Base-by-base conservation (phyloP, 78 protist genomes). In the Chrysochromulina tobinii region DNA sequence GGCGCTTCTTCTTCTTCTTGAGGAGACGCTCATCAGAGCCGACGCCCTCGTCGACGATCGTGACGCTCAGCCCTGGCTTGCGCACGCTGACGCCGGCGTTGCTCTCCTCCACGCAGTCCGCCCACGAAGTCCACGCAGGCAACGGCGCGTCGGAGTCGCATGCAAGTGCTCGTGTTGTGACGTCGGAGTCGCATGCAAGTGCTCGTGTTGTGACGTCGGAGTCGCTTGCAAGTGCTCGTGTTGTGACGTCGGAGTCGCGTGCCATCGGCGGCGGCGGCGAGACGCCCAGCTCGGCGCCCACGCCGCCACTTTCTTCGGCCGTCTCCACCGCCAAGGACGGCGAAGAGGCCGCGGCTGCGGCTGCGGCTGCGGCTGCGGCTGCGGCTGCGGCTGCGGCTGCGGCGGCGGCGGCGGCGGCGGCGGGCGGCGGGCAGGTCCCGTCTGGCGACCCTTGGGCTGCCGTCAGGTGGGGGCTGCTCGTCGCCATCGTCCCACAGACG, bases 121-220 rank as follows among this genome's bases (percentile, higher is more conserved):
- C 27, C 83, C 83, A 75, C 83, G 83, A 6, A n/a, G 58, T 27
- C 83, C 83, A 75, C 83, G 83, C 17, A 4, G 83, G 83, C 27
- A 75, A 20, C 72, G 72, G 72, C 72, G 14, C 23, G 72, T 66
- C 17, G n/a, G 72, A 8, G 72, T 66, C 27, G 38, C 38, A 38
- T 38, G 38, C 38, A 38, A 38, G 38, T 38, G 38, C 38, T 38
- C 38, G 38, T 38, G 38, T 38, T 38, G 38, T 38, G 38, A 38
- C 38, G 38, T 38, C 38, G 38, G 38, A 38, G 38, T 38, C 38
- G 38, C 38, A 38, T 38, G 38, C 38, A 38, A 38, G 38, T 38
- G 38, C 38, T 38, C 38, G 38, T 38, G 38, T 38, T 38, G 38
- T 38, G 38, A 38, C 38, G 38, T 38, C 38, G 38, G 38, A 38